These are phyloP conservation scores for Dictyostelium gargantuum DNA, from an alignment of 208 protist genomes.

Conservation along the genomic window DNA sequence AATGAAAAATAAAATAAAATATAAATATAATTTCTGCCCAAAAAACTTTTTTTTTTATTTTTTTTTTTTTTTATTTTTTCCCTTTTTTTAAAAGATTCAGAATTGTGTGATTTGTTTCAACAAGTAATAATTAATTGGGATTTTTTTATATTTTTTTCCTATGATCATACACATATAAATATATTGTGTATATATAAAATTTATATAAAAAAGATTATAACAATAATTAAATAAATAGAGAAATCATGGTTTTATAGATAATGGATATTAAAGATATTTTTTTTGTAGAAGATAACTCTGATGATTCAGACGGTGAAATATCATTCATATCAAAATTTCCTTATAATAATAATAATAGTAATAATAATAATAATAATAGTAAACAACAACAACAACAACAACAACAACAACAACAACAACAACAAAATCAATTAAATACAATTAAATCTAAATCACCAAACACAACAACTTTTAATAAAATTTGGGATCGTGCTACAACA, in stretches of 20 bases:
- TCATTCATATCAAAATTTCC: background rate
- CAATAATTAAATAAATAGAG: background rate
- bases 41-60: background rate
- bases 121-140: too few relatives aligned
- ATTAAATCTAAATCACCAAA: too few relatives aligned
- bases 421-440: background rate
- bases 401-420: background rate
- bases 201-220: background rate
- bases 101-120: too few relatives aligned
- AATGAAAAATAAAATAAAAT: too few relatives aligned
- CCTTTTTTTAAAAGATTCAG: background rate
- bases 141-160: too few relatives aligned
- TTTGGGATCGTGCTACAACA: too few relatives aligned
- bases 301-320: background rate
- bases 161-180: too few relatives aligned
- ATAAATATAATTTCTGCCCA: background rate
- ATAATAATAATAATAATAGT: background rate
- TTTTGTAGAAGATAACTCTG: background rate
- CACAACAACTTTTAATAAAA: too few relatives aligned
- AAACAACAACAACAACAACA: background rate
- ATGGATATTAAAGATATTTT: background rate
- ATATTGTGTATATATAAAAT: too few relatives aligned
- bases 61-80: background rate
- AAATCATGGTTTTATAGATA: background rate
- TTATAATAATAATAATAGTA: too few relatives aligned